phyloP scores from a whole-genome alignment of 345 rosid genomes.

The Stellera chamaejasme region DNA sequence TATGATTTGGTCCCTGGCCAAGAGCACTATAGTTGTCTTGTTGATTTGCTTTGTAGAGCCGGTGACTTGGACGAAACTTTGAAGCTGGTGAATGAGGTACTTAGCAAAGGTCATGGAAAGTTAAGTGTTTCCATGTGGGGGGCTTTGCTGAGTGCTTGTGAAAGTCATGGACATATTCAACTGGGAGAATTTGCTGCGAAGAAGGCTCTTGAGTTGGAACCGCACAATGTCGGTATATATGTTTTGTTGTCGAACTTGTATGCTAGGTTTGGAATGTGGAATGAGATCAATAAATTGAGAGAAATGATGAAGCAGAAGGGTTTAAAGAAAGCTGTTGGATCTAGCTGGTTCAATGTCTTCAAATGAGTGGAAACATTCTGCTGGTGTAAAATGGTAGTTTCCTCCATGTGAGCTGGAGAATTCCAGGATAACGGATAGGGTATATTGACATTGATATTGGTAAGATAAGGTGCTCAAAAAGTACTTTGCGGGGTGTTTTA shows the following conservation, averaged over 20 bases:
- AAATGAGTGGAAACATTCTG: conserved; percentile 7
- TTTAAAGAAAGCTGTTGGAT: conserved; percentile 38
- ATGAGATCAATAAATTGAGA: conserved; percentile 36
- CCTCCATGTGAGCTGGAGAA: too few relatives aligned
- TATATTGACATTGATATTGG: too few relatives aligned
- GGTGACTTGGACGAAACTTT: conserved; percentile 45
- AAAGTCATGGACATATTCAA: conserved; percentile 33
- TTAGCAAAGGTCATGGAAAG: conserved; percentile 18
- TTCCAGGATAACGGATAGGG: too few relatives aligned
- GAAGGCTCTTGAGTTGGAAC: conserved; percentile 45
- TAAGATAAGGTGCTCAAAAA: too few relatives aligned
- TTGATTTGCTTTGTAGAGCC: conserved; percentile 48
- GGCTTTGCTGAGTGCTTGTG: conserved; percentile 40
- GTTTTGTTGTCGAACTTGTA: conserved; percentile 41
- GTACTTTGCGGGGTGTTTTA: too few relatives aligned
- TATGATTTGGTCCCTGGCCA: conserved; percentile 31
- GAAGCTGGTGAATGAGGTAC: conserved; percentile 37
- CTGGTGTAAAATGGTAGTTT: too few relatives aligned
- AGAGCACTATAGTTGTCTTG: conserved; percentile 49
- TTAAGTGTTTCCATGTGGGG: conserved; percentile 47
- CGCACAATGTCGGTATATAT: conserved; percentile 35
- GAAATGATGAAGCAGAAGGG: conserved; percentile 28
- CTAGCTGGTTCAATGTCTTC: conserved; percentile 42
- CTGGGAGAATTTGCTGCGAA: conserved; percentile 43
- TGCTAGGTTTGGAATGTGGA: conserved; percentile 44